Conservation (phyloP, 306 rosid genomes). For the Pterocarpus santalinus region DNA sequence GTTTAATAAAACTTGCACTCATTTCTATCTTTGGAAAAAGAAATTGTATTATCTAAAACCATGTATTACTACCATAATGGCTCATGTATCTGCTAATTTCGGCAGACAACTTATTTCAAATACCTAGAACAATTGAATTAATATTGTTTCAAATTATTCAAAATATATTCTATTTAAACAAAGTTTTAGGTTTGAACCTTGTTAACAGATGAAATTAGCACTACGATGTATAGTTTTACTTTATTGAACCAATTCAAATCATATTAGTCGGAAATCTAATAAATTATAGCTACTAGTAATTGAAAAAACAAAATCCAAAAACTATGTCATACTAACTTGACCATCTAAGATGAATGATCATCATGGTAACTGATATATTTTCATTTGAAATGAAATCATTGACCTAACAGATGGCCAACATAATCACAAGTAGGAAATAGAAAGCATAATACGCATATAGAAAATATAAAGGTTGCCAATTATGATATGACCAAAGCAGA, state of each 20-base stretch:
- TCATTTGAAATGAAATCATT: slow-evolving; percentile 6
- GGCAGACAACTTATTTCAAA: not conserved
- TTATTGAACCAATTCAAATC: too few species aligned
- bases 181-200: too few species aligned
- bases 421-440: not conserved
- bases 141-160: too few species aligned
- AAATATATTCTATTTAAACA: too few species aligned
- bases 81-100: not conserved
- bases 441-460: not conserved
- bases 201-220: too few species aligned
- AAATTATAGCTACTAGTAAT: too few species aligned
- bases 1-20: not conserved
- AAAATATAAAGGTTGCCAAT: slow-evolving; percentile 4
- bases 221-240: too few species aligned
- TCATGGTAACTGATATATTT: not conserved
- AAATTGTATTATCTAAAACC: too few species aligned
- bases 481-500: slow-evolving; percentile 36
- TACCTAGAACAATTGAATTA: not conserved
- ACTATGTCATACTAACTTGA: not conserved
- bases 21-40: not conserved
- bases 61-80: not conserved
- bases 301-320: too few species aligned
- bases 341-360: not conserved
- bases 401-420: not conserved
- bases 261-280: too few species aligned